phyloP scores from a whole-genome alignment of 2,329 filamentous ascomycete species.

The Hypoxylon rubiginosum region DNA sequence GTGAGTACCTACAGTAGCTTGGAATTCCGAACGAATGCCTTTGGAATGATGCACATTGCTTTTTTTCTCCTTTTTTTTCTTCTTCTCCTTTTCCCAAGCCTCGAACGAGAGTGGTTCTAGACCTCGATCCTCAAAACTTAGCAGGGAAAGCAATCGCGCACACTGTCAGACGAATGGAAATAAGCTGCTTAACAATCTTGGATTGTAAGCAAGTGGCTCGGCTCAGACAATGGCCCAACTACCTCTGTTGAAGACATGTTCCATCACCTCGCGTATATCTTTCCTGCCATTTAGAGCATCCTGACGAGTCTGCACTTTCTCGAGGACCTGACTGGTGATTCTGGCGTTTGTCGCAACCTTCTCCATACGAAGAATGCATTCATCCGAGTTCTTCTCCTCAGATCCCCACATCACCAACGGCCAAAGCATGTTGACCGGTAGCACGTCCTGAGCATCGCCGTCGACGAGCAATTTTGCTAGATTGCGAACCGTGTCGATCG shows the following conservation, averaged over 20 bases:
- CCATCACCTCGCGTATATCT: slow-evolving; percentile 61
- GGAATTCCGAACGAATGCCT: slow-evolving; percentile 16
- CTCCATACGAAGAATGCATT: slow-evolving; percentile 64
- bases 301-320: slow-evolving; percentile 61
- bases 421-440: slow-evolving; percentile 70
- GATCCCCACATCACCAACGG: slow-evolving; percentile 68
- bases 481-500: slow-evolving; percentile 63
- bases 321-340: slow-evolving; percentile 61
- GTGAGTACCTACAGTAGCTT: slow-evolving; percentile 4
- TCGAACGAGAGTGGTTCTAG: slow-evolving; percentile 8
- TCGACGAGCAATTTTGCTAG: slow-evolving; percentile 62
- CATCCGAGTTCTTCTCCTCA: slow-evolving; percentile 64
- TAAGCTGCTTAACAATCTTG: slow-evolving; percentile 3
- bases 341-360: slow-evolving; percentile 59
- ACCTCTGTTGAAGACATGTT: slow-evolving; percentile 63
- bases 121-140: slow-evolving; percentile 16
- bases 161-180: slow-evolving; percentile 5
- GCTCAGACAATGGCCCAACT: slow-evolving; percentile 66
- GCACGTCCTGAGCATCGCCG: slow-evolving; percentile 58
- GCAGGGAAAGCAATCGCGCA: slow-evolving; percentile 12
- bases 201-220: slow-evolving; percentile 1
- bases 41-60: slow-evolving; percentile 2
- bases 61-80: slow-evolving; percentile 17
- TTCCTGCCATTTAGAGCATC: slow-evolving; percentile 57
- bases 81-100: slow-evolving; percentile 13